Evolutionary conservation across 345 rosid genomes (phyloP).

Genomic region (Syzygium jambos): DNA sequence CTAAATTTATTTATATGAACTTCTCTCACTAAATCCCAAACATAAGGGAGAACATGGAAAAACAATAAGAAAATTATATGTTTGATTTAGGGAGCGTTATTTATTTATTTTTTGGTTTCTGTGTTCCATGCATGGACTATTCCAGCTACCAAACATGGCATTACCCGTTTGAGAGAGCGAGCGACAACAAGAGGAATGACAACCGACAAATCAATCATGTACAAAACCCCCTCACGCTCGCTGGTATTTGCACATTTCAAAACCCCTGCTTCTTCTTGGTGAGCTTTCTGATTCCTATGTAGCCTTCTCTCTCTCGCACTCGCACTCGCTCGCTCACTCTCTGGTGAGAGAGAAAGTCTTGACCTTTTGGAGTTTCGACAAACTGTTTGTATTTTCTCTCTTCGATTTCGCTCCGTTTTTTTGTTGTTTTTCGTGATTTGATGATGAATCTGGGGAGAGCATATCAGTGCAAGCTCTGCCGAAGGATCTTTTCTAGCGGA

Average conservation of each 20-base stretch:
- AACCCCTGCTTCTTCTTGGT: not conserved
- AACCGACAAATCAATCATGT: not conserved
- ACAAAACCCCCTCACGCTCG: not conserved
- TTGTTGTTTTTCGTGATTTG: not conserved
- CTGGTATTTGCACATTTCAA: not conserved
- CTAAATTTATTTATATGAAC: not conserved
- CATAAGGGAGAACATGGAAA: not conserved
- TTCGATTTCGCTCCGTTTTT: not conserved
- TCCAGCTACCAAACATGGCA: not conserved
- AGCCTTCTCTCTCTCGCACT: not conserved
- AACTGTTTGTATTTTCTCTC: not conserved
- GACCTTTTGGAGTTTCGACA: not conserved
- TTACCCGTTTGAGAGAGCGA: not conserved
- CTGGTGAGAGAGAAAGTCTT: not conserved
- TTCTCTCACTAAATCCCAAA: not conserved
- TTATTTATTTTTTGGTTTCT: too few species aligned
- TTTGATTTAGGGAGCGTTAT: not conserved
- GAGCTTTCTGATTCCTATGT: not conserved
- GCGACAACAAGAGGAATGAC: not conserved
- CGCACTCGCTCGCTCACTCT: not conserved
- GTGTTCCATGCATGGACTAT: not conserved
- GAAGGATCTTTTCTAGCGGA: conserved; percentile 24
- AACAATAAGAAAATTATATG: not conserved
- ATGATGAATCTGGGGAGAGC: not conserved
- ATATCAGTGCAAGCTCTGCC: conserved; percentile 17